Conservation (phyloP, 805 yeast species). For the Kregervanrija fluxuum region DNA sequence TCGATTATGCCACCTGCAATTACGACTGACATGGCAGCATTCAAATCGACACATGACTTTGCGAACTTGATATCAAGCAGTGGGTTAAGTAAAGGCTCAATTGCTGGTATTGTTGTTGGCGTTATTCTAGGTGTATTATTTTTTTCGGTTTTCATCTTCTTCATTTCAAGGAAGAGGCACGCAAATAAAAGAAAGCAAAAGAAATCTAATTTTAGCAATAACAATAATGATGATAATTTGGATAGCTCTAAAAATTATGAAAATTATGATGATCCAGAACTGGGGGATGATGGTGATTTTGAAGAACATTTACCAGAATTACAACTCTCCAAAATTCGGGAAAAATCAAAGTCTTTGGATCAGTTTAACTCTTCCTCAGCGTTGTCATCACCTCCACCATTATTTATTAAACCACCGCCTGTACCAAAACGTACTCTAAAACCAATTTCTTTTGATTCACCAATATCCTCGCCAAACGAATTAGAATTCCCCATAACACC, state of each 20-base stretch:
- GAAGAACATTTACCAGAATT: too few species aligned
- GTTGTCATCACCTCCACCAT: too few species aligned
- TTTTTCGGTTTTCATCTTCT: slow-evolving; percentile 9
- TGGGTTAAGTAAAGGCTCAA: slow-evolving; percentile 14
- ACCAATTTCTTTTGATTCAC: too few species aligned
- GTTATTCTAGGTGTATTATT: slow-evolving; percentile 15
- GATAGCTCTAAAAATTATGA: background rate
- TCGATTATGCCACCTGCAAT: slow-evolving; percentile 17
- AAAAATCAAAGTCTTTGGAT: too few species aligned
- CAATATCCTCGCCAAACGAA: too few species aligned
- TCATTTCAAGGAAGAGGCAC: slow-evolving; percentile 4
- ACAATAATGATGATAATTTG: background rate
- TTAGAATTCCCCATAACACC: too few species aligned
- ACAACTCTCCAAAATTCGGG: too few species aligned
- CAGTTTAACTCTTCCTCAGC: too few species aligned
- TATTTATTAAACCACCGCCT: too few species aligned
- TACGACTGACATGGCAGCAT: slow-evolving; percentile 21
- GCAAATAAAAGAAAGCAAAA: slow-evolving; percentile 4
- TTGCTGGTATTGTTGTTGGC: slow-evolving; percentile 27
- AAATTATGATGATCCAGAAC: background rate
- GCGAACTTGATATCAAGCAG: background rate
- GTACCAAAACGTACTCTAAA: too few species aligned
- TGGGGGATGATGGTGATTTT: background rate
- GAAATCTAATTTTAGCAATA: background rate
- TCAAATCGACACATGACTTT: slow-evolving; percentile 9